A percentile compares a stretch with the other conserved stretches of the same genome.
Evolutionary conservation across 2,329 filamentous ascomycete genomes (phyloP).

Genomic region (Xylariaceae sp.): DNA sequence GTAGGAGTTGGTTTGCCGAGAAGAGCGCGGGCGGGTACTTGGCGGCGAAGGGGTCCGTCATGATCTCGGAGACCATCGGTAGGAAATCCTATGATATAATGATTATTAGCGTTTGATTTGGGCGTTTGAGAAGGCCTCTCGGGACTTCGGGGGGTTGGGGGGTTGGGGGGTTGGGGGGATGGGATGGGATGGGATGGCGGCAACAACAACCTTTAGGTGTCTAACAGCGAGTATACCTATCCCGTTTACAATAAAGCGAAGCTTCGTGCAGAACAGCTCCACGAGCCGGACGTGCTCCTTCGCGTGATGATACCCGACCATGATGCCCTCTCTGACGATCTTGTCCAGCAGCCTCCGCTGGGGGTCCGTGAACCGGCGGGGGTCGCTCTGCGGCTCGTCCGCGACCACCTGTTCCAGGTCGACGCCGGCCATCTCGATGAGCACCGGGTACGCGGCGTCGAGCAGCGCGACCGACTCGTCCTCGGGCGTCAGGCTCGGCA

Average conservation of each 20-base stretch:
- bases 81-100: slow-evolving; percentile 58
- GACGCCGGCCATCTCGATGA: slow-evolving; percentile 60
- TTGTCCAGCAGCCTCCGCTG: slow-evolving; percentile 53
- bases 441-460: slow-evolving; percentile 64
- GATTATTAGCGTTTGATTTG: slow-evolving; percentile 3
- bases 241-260: slow-evolving; percentile 52
- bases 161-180: neutral
- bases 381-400: neutral
- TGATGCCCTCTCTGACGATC: slow-evolving; percentile 58
- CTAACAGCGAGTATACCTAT: slow-evolving; percentile 67
- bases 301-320: slow-evolving; percentile 60
- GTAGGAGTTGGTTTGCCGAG: slow-evolving; percentile 56
- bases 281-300: slow-evolving; percentile 61
- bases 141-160: neutral
- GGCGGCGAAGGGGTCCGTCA: slow-evolving; percentile 70
- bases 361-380: slow-evolving; percentile 22
- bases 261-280: slow-evolving; percentile 55
- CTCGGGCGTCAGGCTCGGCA: slow-evolving; percentile 78
- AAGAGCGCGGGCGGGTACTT: slow-evolving; percentile 56
- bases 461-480: slow-evolving; percentile 69
- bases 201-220: slow-evolving; percentile 60
- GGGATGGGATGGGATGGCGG: neutral
- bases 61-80: slow-evolving; percentile 64
- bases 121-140: slow-evolving; percentile 5
- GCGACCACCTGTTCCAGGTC: neutral